Base-by-base conservation (phyloP, 2,329 filamentous ascomycete genomes). In the Thielaviopsis euricoi region DNA sequence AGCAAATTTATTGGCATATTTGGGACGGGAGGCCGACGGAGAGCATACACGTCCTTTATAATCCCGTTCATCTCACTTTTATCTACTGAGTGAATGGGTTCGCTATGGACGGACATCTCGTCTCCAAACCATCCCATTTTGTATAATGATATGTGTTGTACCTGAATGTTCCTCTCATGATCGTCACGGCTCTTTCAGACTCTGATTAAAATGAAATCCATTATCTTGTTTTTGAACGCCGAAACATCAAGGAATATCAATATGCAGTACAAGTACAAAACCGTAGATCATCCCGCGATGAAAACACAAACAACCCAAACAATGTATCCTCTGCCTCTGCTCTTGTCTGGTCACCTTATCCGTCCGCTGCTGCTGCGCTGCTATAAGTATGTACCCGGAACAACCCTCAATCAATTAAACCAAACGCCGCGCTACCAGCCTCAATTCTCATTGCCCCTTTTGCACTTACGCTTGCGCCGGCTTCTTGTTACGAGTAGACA, bases 91-190 rank as follows among this genome's bases (percentile, higher is more conserved):
- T 72, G 73, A 71, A 70, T 72, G 73, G 78, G 77, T 81, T 81
- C 78, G 78, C 78, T 81, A 77, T 78, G 77, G 69, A 78, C 77
- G 73, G 68, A 81, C 76, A 81, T 76, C 25, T 50, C 52, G 19
- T 50, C 46, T 50, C 19, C 53, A 17, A 10, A 26, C 23, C 53
- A 6, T 56, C 40, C n/a, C 17, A 13, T 26, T 43, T 26, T 23
- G 15, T 40, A 17, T 37, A 15, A 19, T 22, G n/a, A 13, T 33
- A n/a, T 40, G n/a, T n/a, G n/a, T 12, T 53, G 23, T 19, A 51
- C 49, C 19, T 23, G 2, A 26, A 51, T 23, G 21, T 26, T 51
- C 23, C 12, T 21, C 49, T 51, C 10, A 10, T 33, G 7, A 33
- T 33, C 29, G 17, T 12, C 23, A 52, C 21, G 17, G 37, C 13